Conservation (phyloP, 129 eudicot species). For the Pulicaria dysenterica region DNA sequence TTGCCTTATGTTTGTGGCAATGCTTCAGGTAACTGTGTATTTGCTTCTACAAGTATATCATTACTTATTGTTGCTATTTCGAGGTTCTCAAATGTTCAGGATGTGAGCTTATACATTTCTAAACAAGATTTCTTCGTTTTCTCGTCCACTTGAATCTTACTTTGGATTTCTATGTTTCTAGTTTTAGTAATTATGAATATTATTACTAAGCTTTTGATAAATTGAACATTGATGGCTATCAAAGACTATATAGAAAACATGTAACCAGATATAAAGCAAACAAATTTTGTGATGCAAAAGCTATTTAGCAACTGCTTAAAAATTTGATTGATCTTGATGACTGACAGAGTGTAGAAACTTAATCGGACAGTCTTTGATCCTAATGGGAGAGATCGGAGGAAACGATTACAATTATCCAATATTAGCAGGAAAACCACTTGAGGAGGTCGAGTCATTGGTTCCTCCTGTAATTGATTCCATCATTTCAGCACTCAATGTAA, state of each 20-base stretch:
- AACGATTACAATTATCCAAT: conserved; percentile 61
- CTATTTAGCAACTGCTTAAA: neutral
- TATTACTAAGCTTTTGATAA: no score
- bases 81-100: no score
- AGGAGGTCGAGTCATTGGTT: conserved; percentile 26
- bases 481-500: conserved; percentile 14
- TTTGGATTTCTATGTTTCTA: no score
- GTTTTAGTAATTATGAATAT: no score
- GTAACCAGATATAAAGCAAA: no score
- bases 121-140: no score
- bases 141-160: no score
- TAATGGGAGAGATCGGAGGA: conserved; percentile 81
- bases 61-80: no score
- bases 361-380: conserved; percentile 43
- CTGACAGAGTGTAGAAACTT: conserved; percentile 42
- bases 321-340: neutral
- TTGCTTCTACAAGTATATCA: no score
- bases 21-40: conserved; percentile 26
- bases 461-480: conserved; percentile 40
- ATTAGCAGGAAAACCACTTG: conserved; percentile 26
- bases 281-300: neutral
- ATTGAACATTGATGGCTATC: neutral
- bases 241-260: no score
- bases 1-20: conserved; percentile 30
- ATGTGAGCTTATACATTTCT: no score